Conservation (phyloP, 2,329 filamentous ascomycete species). For the Chrysosphaeria jannelii region DNA sequence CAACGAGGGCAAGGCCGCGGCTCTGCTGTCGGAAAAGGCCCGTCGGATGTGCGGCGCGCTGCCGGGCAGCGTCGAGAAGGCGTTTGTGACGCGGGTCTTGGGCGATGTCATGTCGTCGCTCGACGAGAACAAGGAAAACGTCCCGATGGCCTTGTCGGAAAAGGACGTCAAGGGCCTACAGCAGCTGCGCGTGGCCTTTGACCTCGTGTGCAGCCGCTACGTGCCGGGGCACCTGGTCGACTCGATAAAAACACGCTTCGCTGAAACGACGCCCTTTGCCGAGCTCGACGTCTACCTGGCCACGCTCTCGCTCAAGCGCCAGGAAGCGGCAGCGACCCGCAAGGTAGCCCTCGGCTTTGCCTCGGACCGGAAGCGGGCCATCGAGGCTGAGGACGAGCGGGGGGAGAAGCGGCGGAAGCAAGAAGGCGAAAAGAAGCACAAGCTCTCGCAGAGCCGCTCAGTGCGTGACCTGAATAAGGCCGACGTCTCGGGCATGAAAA, state of each 20-base stretch:
- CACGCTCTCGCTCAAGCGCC: constrained; percentile 32
- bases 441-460: constrained; percentile 41
- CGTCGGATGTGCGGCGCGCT: constrained; percentile 33
- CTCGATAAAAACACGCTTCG: too few relatives aligned
- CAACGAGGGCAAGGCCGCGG: constrained; percentile 37
- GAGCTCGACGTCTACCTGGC: constrained; percentile 41
- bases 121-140: constrained; percentile 2
- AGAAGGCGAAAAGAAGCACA: constrained; percentile 66
- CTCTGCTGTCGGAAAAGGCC: constrained; percentile 40
- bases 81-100: constrained; percentile 46
- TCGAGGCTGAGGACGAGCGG: constrained; percentile 35
- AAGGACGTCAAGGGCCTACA: constrained; percentile 26
- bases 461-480: constrained; percentile 68
- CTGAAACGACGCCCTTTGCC: too few relatives aligned
- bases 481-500: constrained; percentile 81
- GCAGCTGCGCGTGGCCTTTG: constrained; percentile 29
- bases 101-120: constrained; percentile 20
- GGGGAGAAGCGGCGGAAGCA: constrained; percentile 67
- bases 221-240: constrained; percentile 19
- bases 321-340: constrained; percentile 31
- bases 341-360: constrained; percentile 11
- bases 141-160: too few relatives aligned
- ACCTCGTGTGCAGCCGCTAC: constrained; percentile 33
- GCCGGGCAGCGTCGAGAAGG: constrained; percentile 58
- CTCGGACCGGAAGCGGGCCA: too few relatives aligned